These are phyloP conservation scores for Trichoderma afroharzianum DNA, from an alignment of 2,329 filamentous ascomycete genomes.

Conservation along the genomic window DNA sequence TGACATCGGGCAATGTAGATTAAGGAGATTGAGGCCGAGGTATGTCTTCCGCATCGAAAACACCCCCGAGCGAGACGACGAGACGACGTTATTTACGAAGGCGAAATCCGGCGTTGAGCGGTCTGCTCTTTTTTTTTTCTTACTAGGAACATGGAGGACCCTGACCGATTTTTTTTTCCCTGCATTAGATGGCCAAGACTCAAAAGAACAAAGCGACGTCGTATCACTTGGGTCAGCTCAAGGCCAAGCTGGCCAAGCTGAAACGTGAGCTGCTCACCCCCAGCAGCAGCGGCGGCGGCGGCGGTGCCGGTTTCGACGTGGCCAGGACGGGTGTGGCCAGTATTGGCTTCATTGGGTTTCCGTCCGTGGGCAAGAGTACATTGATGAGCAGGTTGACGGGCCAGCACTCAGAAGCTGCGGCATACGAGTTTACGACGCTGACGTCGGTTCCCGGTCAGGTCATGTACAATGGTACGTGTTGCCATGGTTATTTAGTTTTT, in stretches of 20 bases:
- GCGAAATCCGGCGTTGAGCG: background rate
- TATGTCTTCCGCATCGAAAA: slow-evolving; percentile 42
- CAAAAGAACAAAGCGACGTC: slow-evolving; percentile 97
- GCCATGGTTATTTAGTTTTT: background rate
- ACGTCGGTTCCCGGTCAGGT: slow-evolving; percentile 97
- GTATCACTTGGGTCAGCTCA: slow-evolving; percentile 91
- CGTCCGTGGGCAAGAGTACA: slow-evolving; percentile 97
- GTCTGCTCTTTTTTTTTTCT: background rate
- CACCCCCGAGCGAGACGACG: background rate
- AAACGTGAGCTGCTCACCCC: slow-evolving; percentile 94
- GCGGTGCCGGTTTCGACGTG: slow-evolving; percentile 89
- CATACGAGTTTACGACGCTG: slow-evolving; percentile 97
- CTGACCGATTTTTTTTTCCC: slow-evolving; percentile 16
- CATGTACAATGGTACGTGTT: slow-evolving; percentile 72
- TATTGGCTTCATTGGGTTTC: slow-evolving; percentile 96
- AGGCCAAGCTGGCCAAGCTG: slow-evolving; percentile 96
- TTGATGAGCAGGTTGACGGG: slow-evolving; percentile 93
- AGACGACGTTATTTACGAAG: background rate
- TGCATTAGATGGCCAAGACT: slow-evolving; percentile 78
- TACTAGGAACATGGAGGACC: background rate
- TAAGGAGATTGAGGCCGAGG: slow-evolving; percentile 94
- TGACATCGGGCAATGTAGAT: slow-evolving; percentile 56
- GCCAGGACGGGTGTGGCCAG: slow-evolving; percentile 95
- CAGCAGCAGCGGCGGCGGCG: slow-evolving; percentile 76
- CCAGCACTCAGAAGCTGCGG: slow-evolving; percentile 93